Base-by-base conservation (phyloP, 257 asterid species). In the Apocynum venetum region DNA sequence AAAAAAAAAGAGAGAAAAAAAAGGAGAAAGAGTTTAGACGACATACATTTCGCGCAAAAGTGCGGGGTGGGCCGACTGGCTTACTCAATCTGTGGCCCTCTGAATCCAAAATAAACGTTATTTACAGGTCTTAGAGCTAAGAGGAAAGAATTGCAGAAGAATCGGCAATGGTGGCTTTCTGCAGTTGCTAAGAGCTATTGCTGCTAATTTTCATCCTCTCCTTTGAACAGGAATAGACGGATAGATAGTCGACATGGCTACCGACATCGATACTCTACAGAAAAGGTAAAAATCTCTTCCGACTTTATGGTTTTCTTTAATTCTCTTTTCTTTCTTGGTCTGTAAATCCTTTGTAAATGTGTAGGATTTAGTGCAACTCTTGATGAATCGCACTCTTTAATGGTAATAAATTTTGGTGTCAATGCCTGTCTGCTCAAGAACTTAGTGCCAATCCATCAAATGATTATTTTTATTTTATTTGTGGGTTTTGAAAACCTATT, bases 241-340 rank as follows among this genome's bases (percentile, higher is more conserved):
- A 15, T 49, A 70, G 64, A 15, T 49, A 70, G 0, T 80, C 78
- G 80, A 84, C 80, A 86, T 89, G 97, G 81, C 89, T 56, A 79
- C 86, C 74, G 92, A 85, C n/a, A 83, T 89, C 85, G 81, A 81
- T 80, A 83, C 92, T 85, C 82, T 93, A 81, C 90, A 89, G 86
- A 85, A 83, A 75, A 80, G 93, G 98, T 93, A 43, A 74, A 17
- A 66, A 20, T 38, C 56, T 75, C 19, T 15, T 72, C 74, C 73
- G 11, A 72, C 59, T 60, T 82, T 53, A 31, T 71, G 35, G 3
- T 57, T 70, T 80, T 64, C 46, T 48, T 51, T 57, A 46, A 52
- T 75, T 15, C 78, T 67, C n/a, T 40, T 66, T 66, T 14, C 10
- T 14, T 64, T 13, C 5, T 6, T 44, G 0, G 51, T 15, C 72